Evolutionary conservation across 345 rosid genomes (phyloP).

Genomic region (Euphorbia pulcherrima): DNA sequence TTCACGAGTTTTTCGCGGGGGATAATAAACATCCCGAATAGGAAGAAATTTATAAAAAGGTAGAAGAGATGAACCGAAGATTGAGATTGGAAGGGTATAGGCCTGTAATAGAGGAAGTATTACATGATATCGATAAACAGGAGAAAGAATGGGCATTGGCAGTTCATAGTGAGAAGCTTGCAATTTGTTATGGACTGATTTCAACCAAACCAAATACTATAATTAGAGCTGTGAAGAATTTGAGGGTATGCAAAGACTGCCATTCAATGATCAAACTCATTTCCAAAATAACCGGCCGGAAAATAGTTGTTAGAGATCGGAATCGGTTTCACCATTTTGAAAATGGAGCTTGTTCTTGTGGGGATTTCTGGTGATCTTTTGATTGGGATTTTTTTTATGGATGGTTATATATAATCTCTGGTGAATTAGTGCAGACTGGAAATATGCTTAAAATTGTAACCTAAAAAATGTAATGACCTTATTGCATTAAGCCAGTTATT

Average conservation of each 20-base stretch:
- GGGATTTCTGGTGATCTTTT: constrained; percentile 33
- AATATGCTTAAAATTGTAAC: too few relatives aligned
- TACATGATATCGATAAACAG: constrained; percentile 34
- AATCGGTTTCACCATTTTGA: constrained; percentile 41
- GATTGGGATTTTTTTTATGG: too few relatives aligned
- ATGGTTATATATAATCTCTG: too few relatives aligned
- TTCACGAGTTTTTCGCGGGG: constrained; percentile 57
- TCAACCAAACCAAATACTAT: constrained; percentile 31
- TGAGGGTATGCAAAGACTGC: constrained; percentile 39
- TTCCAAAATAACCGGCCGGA: constrained; percentile 29
- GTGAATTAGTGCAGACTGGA: too few relatives aligned
- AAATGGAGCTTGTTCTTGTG: constrained; percentile 37
- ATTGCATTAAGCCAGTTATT: too few relatives aligned
- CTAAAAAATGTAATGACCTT: too few relatives aligned
- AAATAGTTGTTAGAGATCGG: constrained; percentile 39
- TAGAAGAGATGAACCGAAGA: constrained; percentile 43
- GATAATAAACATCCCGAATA: constrained; percentile 48
- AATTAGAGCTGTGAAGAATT: constrained; percentile 35
- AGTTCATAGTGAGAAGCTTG: constrained; percentile 41
- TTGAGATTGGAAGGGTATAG: constrained; percentile 36
- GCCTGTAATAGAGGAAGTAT: constrained; percentile 31
- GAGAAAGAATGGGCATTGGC: constrained; percentile 33
- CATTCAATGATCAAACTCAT: constrained; percentile 39
- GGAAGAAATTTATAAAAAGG: constrained; percentile 46
- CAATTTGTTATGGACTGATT: constrained; percentile 37